Base-by-base conservation (phyloP, 768 basidiomycete genomes). In the Hygrophorus russula region DNA sequence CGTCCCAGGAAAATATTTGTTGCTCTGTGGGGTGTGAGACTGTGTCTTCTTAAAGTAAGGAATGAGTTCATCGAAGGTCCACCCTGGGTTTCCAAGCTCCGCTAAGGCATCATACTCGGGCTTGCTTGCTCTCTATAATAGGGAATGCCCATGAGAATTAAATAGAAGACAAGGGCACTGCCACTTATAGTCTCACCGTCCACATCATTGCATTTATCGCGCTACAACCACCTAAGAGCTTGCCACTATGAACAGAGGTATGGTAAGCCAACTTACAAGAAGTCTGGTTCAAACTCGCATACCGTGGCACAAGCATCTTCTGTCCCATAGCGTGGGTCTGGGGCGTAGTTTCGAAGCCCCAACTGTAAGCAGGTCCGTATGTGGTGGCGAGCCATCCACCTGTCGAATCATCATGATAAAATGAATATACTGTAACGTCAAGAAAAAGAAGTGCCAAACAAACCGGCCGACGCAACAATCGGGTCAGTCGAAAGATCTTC, bases 31-130 rank as follows among this genome's bases (percentile, higher is more conserved):
- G n/a, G 35, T n/a, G 14, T 36, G 36, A 18, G 41, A 42, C 13
- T 32, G 33, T 8, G 45, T 46, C 32, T 51, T 51, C 15, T 46
- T 49, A 32, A 54, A 51, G 44, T 54, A 56, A 8, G 52, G 49
- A 10, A 48, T 34, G 20, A 47, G 36, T 30, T 36, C 31, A 2
- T 53, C 47, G 48, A 50, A 57, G 41, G 53, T 48, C 56, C 56
- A 57, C 17, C 54, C 51, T 5, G 49, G 39, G 44, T 56, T 56
- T 34, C 56, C 56, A 17, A 57, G 39, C 24, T 46, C 47, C 9
- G 50, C 52, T 44, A 51, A 52, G 4, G 51, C 46, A 19, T 55
- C 50, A 36, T 50, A 50, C 36, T 57, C 47, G 30, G 46, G 37
- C 29, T 33, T 36, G 28, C 41, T 48, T 20, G 48, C 46, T 24